These are phyloP conservation scores for Rosa rugosa DNA, from an alignment of 306 rosid genomes.

Conservation along the genomic window DNA sequence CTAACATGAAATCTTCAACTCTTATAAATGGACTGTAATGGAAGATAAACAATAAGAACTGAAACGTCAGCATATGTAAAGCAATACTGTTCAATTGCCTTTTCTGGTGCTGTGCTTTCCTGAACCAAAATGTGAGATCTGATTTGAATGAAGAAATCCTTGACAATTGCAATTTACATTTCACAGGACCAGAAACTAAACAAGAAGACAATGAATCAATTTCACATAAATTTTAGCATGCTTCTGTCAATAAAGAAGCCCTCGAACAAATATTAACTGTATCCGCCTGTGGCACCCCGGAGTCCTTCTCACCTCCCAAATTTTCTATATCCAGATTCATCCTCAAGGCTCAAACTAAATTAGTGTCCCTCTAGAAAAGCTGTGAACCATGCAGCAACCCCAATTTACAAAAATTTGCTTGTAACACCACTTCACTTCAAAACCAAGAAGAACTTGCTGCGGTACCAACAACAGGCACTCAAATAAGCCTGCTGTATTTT, in stretches of 20 bases:
- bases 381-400: conserved; percentile 26
- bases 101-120: conserved; percentile 7
- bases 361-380: conserved; percentile 33
- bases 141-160: conserved; percentile 45
- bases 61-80: conserved; percentile 18
- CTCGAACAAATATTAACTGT: conserved; percentile 45
- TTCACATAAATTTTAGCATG: conserved; percentile 58
- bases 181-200: conserved; percentile 33
- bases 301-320: conserved; percentile 28
- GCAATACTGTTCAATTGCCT: conserved; percentile 16
- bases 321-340: conserved; percentile 28
- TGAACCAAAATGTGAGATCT: conserved; percentile 33
- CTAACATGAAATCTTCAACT: background rate
- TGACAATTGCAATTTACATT: conserved; percentile 53
- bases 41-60: background rate
- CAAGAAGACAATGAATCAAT: conserved; percentile 40
- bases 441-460: conserved; percentile 25
- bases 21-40: background rate
- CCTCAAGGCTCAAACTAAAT: conserved; percentile 24
- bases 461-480: conserved; percentile 41
- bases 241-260: conserved; percentile 44
- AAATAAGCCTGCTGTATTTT: conserved; percentile 45
- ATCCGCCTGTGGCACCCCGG: conserved; percentile 46
- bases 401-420: conserved; percentile 19
- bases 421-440: conserved; percentile 25